Evolutionary conservation across 306 rosid genomes (phyloP).

Genomic region (Glycyrrhiza uralensis): DNA sequence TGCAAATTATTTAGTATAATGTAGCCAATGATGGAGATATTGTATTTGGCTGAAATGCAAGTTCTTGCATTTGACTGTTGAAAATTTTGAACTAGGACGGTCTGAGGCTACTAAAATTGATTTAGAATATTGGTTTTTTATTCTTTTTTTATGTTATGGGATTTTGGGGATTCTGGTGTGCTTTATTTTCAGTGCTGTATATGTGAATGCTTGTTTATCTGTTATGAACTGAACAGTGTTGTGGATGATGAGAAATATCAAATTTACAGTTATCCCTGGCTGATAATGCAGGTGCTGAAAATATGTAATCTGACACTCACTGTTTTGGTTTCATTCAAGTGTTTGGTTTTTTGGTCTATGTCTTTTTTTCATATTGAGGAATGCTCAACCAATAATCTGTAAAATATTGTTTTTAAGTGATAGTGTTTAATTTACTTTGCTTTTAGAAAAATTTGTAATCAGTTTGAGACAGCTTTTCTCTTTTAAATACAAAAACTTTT

Average conservation of each 20-base stretch:
- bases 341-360: not conserved
- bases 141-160: not conserved
- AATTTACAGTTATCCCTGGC: slow-evolving; percentile 93
- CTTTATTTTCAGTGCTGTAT: not conserved
- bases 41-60: slow-evolving; percentile 36
- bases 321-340: not conserved
- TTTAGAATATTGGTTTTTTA: not conserved
- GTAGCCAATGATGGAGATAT: slow-evolving; percentile 56
- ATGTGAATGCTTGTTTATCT: no score
- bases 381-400: not conserved
- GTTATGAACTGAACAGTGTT: not conserved
- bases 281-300: slow-evolving; percentile 62
- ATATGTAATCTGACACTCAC: slow-evolving; percentile 60
- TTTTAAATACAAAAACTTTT: no score
- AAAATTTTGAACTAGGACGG: slow-evolving; percentile 80
- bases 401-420: not conserved
- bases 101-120: slow-evolving; percentile 58
- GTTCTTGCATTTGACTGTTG: slow-evolving; percentile 46
- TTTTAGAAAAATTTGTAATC: not conserved
- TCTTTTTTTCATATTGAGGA: no score
- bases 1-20: no score
- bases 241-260: slow-evolving; percentile 63
- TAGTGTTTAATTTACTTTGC: not conserved
- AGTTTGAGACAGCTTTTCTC: no score
- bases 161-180: not conserved